Evolutionary conservation across 2,329 filamentous ascomycete species (phyloP).

Genomic region (Exophiala spinifera): DNA sequence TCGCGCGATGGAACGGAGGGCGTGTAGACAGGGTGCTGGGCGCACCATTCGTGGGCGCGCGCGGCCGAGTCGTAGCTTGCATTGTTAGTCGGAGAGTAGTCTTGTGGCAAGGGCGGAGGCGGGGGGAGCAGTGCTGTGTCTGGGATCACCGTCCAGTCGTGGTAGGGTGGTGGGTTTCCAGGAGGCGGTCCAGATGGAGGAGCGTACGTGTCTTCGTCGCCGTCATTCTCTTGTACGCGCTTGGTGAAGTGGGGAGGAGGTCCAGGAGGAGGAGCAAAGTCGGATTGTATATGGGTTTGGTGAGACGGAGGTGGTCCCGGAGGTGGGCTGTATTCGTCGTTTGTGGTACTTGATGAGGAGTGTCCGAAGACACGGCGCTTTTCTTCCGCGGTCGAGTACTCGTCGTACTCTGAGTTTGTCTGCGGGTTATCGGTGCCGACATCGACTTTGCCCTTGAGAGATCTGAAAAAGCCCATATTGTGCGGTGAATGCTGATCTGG

Average conservation of each 20-base stretch:
- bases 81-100: conserved; percentile 56
- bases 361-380: conserved; percentile 14
- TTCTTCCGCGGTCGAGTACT: conserved; percentile 9
- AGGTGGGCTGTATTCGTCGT: conserved; percentile 19
- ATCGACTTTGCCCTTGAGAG: conserved; percentile 24
- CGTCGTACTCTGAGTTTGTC: not conserved
- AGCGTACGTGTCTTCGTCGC: conserved; percentile 8
- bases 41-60: conserved; percentile 56
- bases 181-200: conserved; percentile 15
- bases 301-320: conserved; percentile 29
- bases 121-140: conserved; percentile 60
- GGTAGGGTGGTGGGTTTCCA: conserved; percentile 54
- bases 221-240: not conserved
- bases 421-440: conserved; percentile 16
- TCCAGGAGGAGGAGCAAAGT: conserved; percentile 22
- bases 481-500: too few species aligned
- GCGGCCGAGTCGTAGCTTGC: conserved; percentile 53
- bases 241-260: conserved; percentile 27
- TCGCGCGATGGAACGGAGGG: conserved; percentile 44
- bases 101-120: conserved; percentile 54
- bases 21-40: conserved; percentile 49
- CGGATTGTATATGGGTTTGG: not conserved
- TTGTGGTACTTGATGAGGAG: not conserved
- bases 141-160: conserved; percentile 61
- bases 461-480: conserved; percentile 27